Conservation (phyloP, 805 yeast genomes). For the Suhomyces faveliae region DNA sequence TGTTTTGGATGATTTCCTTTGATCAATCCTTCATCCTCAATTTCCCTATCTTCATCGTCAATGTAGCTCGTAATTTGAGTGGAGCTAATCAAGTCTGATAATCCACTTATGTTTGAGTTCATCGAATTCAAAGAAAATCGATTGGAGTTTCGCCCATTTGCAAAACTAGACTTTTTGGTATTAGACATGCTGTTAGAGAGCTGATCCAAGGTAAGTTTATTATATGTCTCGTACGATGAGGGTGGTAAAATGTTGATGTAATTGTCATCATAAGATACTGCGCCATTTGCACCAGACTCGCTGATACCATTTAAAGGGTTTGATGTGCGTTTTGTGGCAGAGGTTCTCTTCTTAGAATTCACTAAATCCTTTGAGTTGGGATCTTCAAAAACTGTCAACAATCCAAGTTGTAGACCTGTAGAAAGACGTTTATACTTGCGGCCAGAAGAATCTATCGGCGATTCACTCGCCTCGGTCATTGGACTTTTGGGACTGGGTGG, state of each 20-base stretch:
- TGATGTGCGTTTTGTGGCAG: background rate
- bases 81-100: constrained; percentile 47
- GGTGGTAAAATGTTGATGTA: constrained; percentile 24
- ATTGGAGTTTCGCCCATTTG: constrained; percentile 14
- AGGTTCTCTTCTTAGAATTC: background rate
- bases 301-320: background rate
- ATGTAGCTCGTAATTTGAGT: constrained; percentile 41
- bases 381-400: constrained; percentile 41
- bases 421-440: constrained; percentile 31
- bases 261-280: constrained; percentile 25
- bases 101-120: constrained; percentile 49
- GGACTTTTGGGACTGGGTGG: constrained; percentile 3
- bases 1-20: constrained; percentile 19
- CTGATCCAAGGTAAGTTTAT: constrained; percentile 37
- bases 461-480: constrained; percentile 3
- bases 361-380: constrained; percentile 8
- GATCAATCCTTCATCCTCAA: constrained; percentile 33
- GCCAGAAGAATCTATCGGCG: constrained; percentile 17
- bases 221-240: constrained; percentile 28
- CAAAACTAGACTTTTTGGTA: constrained; percentile 9
- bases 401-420: constrained; percentile 37
- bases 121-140: constrained; percentile 53
- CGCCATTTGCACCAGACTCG: background rate
- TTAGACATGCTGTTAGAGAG: constrained; percentile 22
- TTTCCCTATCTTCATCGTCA: constrained; percentile 19